phyloP scores from a whole-genome alignment of 192 early-diverging fungal species.

The Gaertneriomyces sp. region DNA sequence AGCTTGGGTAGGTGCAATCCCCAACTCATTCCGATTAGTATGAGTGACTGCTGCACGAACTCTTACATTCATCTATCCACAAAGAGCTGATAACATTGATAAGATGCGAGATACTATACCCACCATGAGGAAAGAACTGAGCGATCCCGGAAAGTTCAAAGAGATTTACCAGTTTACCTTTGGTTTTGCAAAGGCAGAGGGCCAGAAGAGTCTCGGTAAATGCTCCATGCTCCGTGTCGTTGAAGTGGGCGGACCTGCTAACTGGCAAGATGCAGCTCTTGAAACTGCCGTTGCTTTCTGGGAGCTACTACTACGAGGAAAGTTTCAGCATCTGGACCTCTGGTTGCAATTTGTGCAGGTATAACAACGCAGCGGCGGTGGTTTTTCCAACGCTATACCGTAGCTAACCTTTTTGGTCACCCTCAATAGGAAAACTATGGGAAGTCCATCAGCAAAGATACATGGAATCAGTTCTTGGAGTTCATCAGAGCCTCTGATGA shows the following conservation, averaged over 20 bases:
- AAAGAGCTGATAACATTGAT: constrained; percentile 60
- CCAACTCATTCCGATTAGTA: neutral
- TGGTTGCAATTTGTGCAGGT: constrained; percentile 68
- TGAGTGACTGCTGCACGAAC: neutral
- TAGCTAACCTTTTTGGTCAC: neutral
- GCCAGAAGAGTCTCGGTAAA: constrained; percentile 73
- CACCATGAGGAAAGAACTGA: constrained; percentile 47
- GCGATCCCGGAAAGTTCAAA: constrained; percentile 56
- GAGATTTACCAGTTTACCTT: constrained; percentile 77
- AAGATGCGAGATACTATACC: constrained; percentile 57
- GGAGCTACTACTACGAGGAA: constrained; percentile 59
- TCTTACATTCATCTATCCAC: neutral
- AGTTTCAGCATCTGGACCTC: constrained; percentile 61
- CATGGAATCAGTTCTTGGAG: constrained; percentile 81
- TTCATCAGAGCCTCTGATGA: constrained; percentile 59
- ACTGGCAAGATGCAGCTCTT: constrained; percentile 43
- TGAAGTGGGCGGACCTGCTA: neutral
- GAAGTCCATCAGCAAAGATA: constrained; percentile 77
- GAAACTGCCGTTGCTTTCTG: constrained; percentile 76
- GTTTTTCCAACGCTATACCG: neutral
- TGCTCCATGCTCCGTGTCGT: neutral
- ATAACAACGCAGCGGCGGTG: constrained; percentile 2
- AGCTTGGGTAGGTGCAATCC: constrained; percentile 39
- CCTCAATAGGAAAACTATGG: constrained; percentile 63
- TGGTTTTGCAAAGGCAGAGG: constrained; percentile 62